Percentiles rank a stretch among this genome's conserved stretches.
Evolutionary conservation across 169 alveolate genomes (phyloP).

Genomic region (Plasmodium sp.): DNA sequence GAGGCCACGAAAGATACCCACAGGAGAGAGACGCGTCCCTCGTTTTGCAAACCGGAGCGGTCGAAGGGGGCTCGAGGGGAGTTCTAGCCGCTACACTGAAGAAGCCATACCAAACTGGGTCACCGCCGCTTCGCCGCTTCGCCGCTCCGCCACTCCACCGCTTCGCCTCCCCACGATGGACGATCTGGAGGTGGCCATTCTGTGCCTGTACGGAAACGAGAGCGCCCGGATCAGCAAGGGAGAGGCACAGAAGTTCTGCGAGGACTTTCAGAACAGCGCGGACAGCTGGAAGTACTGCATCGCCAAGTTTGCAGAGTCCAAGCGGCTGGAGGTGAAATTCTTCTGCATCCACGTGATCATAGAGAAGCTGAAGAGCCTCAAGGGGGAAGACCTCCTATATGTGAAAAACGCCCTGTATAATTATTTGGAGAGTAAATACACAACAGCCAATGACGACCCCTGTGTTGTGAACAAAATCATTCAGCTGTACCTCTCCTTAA

Average conservation of each 20-base stretch:
- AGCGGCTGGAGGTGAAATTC: conserved; percentile 54
- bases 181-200: conserved; percentile 67
- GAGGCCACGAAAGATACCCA: neutral
- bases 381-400: conserved; percentile 36
- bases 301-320: conserved; percentile 7
- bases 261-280: conserved; percentile 34
- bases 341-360: conserved; percentile 56
- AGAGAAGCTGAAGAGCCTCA: conserved; percentile 17
- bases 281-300: conserved; percentile 71
- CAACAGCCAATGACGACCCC: conserved; percentile 55
- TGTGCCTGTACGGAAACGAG: conserved; percentile 67
- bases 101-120: no score
- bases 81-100: neutral
- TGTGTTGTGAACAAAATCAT: conserved; percentile 62
- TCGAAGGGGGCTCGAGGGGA: neutral
- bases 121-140: neutral
- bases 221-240: conserved; percentile 18
- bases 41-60: neutral
- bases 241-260: conserved; percentile 66
- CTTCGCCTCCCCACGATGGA: neutral
- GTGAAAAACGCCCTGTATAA: conserved; percentile 24
- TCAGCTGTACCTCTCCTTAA: conserved; percentile 27
- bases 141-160: neutral
- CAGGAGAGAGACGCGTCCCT: neutral
- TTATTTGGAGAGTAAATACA: conserved; percentile 47